These are phyloP conservation scores for Heracleum sosnowskyi DNA, from an alignment of 129 eudicot species.

Conservation along the genomic window DNA sequence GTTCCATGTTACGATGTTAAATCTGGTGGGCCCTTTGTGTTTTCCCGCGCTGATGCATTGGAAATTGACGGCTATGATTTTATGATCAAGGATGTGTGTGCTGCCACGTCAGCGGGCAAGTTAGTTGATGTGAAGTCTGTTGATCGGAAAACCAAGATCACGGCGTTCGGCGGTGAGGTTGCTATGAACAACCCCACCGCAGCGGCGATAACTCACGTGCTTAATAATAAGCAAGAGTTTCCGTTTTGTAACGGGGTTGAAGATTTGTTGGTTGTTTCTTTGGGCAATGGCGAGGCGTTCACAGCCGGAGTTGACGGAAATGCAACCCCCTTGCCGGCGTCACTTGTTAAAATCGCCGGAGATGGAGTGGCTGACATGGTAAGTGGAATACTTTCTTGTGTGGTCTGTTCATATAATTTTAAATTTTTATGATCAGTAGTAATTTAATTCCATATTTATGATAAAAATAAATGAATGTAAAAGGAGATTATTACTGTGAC, in stretches of 20 bases:
- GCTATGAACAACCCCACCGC: conserved; percentile 92
- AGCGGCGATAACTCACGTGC: conserved; percentile 72
- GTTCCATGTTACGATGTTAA: conserved; percentile 70
- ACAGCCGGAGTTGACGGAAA: conserved; percentile 21
- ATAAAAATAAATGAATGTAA: not conserved
- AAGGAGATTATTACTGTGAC: not conserved
- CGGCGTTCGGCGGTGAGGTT: conserved; percentile 61
- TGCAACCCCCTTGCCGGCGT: conserved; percentile 25
- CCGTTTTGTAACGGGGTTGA: conserved; percentile 68
- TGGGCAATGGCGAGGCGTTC: conserved; percentile 62
- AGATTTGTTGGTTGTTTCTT: conserved; percentile 62
- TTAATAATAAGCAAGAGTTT: conserved; percentile 74
- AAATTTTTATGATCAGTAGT: not conserved
- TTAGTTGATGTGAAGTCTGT: conserved; percentile 45
- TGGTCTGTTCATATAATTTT: no score
- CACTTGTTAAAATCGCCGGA: conserved; percentile 45
- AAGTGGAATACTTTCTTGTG: no score
- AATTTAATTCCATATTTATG: not conserved
- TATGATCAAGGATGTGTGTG: conserved; percentile 62
- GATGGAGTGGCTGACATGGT: conserved; percentile 79
- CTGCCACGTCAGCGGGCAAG: conserved; percentile 43
- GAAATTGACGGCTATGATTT: conserved; percentile 76
- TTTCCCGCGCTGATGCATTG: conserved; percentile 87
- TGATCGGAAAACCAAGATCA: conserved; percentile 46
- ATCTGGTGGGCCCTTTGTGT: conserved; percentile 62